Conservation (phyloP, 2,329 filamentous ascomycete species). For the Pseudocercospora pini-densiflorae region DNA sequence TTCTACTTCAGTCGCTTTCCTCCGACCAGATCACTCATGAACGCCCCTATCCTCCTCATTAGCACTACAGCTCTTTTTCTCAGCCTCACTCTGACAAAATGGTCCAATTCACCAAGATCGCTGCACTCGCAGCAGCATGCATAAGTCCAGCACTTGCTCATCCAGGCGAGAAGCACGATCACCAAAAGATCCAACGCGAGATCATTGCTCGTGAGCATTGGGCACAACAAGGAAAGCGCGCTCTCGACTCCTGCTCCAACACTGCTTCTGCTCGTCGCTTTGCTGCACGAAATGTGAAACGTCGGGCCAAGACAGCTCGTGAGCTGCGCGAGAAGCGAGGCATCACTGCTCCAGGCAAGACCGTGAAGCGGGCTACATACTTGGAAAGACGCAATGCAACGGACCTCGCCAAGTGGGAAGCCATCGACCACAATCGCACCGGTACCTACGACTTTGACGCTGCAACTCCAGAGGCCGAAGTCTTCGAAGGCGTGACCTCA, state of each 20-base stretch:
- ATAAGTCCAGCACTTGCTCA: constrained; percentile 33
- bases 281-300: constrained; percentile 18
- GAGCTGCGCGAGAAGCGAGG: constrained; percentile 23
- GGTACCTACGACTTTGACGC: constrained; percentile 33
- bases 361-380: constrained; percentile 21
- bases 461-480: constrained; percentile 30
- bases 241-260: constrained; percentile 24
- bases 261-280: constrained; percentile 20
- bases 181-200: constrained; percentile 37
- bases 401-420: constrained; percentile 37
- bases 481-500: constrained; percentile 30
- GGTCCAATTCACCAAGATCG: constrained; percentile 24
- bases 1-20: neutral
- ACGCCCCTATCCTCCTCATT: neutral
- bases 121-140: constrained; percentile 25
- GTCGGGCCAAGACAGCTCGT: constrained; percentile 19
- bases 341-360: constrained; percentile 21
- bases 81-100: constrained; percentile 14
- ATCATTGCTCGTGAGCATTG: constrained; percentile 35
- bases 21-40: neutral
- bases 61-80: constrained; percentile 10
- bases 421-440: constrained; percentile 38
- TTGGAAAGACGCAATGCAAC: constrained; percentile 27
- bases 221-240: constrained; percentile 22
- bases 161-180: constrained; percentile 42